Evolutionary conservation across 768 basidiomycete genomes (phyloP), one percentile per base, ranked within the genome.

Genomic region (Cubamyces sp.): DNA sequence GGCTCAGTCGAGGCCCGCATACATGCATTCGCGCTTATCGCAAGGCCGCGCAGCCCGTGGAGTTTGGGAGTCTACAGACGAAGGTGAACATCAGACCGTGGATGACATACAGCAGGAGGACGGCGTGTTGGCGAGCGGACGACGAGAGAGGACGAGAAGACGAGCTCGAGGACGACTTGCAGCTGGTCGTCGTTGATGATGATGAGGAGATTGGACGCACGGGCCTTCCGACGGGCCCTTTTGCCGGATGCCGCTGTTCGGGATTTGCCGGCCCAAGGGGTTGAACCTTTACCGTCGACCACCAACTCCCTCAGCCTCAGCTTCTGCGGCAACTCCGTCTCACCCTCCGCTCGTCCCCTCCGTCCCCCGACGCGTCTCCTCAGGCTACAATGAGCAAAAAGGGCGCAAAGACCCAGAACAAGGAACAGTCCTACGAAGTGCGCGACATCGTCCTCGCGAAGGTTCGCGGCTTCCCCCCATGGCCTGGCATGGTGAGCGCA

Each of bases 391-490:
- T 81, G 77, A 79, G 74, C 77, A 87, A 85, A 80, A 87, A 87
- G 77, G 73, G 74, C 52, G 65, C 75, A 48, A 82, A 82, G 69
- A 68, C 79, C 45, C 69, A 71, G 59, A 43, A 65, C 15, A 66
- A 69, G 65, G 69, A 70, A 43, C 68, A 68, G 58, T 58, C 66
- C 34, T 96, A 91, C 74, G 81, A 82, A 23, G 72, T 82, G 57
- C 87, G 90, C 75, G 95, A 98, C 71, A 80, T 94, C 68, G 94
- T 98, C 41, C 85, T 98, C 63, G 94, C 85, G 25, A 96, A 96
- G 80, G 78, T 99, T 73, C 92, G 92, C 78, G 97, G 96, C 11
- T 98, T 81, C 78, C 94, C 97, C 1, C 83, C 91, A 4, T 99
- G 97, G 97, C 97, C 95, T 57, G 93, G 87, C 73, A 90, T 92